phyloP scores from a whole-genome alignment of 176 grass and related monocot species.

The Lolium rigidum region DNA sequence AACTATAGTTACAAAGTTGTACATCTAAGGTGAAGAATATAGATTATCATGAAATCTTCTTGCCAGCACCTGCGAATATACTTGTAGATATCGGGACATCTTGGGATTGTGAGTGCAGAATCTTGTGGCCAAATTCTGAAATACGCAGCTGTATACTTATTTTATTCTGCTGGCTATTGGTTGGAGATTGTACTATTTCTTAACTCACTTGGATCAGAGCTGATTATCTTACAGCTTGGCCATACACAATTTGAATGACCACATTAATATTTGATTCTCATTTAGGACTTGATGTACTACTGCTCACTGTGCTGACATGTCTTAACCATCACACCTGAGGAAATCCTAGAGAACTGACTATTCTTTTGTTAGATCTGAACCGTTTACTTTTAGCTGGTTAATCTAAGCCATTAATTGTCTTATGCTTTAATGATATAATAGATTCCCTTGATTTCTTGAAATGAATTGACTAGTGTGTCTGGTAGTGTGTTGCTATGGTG shows the following conservation, averaged over 20 bases:
- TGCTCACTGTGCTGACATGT: background rate
- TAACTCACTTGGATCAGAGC: conserved; percentile 21
- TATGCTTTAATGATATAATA: too few species aligned
- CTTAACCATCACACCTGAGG: conserved; percentile 16
- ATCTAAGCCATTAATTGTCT: too few species aligned
- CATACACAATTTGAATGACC: background rate
- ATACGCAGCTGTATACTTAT: background rate
- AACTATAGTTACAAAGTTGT: background rate
- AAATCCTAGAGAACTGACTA: background rate
- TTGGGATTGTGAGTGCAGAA: conserved; percentile 19
- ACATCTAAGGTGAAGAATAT: background rate
- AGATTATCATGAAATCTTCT: background rate
- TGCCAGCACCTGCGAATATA: background rate
- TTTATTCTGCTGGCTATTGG: conserved; percentile 25
- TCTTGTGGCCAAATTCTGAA: background rate
- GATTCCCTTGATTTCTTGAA: conserved; percentile 18
- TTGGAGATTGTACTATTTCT: conserved; percentile 10
- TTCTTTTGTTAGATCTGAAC: conserved; percentile 5
- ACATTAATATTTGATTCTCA: conserved; percentile 9
- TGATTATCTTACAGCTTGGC: background rate
- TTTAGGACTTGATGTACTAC: background rate
- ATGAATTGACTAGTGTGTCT: conserved; percentile 8
- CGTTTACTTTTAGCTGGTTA: too few species aligned
- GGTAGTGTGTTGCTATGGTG: conserved; percentile 25
- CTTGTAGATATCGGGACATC: conserved; percentile 8